Percentiles rank a stretch among this genome's conserved stretches.
Evolutionary conservation across 441 rosid species (phyloP).

Genomic region (Croton laevigatus): DNA sequence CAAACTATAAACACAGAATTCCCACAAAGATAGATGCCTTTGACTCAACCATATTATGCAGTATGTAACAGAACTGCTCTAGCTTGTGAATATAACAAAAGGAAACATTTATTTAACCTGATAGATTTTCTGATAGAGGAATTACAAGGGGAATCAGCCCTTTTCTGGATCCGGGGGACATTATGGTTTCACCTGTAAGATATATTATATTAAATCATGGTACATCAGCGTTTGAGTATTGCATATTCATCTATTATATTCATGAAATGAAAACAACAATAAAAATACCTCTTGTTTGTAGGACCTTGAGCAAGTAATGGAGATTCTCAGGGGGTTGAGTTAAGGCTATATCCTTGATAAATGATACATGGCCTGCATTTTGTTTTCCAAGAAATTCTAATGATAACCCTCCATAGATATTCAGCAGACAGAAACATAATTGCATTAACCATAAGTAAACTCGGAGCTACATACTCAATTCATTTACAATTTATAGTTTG

Average conservation of each 20-base stretch:
- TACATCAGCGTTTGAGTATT: too few species aligned
- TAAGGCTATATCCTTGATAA: conserved; percentile 67
- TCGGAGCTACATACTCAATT: background rate
- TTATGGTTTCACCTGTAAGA: conserved; percentile 55
- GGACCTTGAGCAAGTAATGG: conserved; percentile 61
- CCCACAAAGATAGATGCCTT: background rate
- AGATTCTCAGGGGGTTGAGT: conserved; percentile 71
- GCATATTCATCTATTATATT: background rate
- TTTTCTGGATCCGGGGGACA: conserved; percentile 69
- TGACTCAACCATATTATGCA: background rate
- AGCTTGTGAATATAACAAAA: conserved; percentile 10
- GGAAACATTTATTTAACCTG: conserved; percentile 41
- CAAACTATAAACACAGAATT: conserved; percentile 14
- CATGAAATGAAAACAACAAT: background rate
- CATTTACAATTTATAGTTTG: background rate
- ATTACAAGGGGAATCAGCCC: conserved; percentile 70
- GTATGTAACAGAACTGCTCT: background rate
- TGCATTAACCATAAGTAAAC: background rate
- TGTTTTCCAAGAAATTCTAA: background rate
- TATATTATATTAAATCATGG: too few species aligned
- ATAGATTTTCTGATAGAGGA: conserved; percentile 59
- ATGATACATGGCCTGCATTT: conserved; percentile 59
- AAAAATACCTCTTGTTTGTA: conserved; percentile 56
- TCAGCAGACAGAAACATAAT: background rate
- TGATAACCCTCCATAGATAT: background rate